A percentile compares a stretch with the other conserved stretches of the same genome.
Evolutionary conservation across 1,284 basidiomycete species (phyloP).

Genomic region (Bondarzewia mesenterica): DNA sequence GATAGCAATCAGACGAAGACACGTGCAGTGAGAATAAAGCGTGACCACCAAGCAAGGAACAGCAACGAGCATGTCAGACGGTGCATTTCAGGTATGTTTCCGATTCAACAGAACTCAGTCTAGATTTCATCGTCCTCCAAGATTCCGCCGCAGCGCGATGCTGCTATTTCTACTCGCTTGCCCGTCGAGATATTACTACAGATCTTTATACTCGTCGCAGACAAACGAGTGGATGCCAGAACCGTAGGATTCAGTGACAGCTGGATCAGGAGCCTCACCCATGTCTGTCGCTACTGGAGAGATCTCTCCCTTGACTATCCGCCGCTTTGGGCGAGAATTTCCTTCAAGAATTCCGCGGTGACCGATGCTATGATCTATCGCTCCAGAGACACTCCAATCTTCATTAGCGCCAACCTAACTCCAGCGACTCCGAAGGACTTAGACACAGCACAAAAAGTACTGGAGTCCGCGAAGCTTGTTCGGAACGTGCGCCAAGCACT

Average conservation of each 20-base stretch:
- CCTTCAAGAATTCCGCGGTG: constrained; percentile 7
- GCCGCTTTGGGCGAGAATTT: constrained; percentile 11
- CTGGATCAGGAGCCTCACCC: constrained; percentile 7
- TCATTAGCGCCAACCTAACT: constrained; percentile 10
- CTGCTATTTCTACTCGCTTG: neutral
- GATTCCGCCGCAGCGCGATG: neutral
- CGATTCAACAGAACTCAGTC: no score
- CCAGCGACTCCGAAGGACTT: constrained; percentile 3
- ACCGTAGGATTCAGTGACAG: constrained; percentile 4
- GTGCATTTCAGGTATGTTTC: no score
- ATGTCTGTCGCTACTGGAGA: constrained; percentile 20
- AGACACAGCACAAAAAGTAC: constrained; percentile 1
- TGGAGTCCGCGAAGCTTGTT: constrained; percentile 3
- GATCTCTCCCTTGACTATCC: constrained; percentile 13
- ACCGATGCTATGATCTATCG: constrained; percentile 11
- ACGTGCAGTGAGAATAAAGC: no score
- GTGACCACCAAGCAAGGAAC: no score
- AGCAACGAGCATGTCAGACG: no score
- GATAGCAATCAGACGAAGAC: no score
- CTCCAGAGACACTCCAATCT: constrained; percentile 9
- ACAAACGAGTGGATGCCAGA: constrained; percentile 11
- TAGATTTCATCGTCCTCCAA: no score
- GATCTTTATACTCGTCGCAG: constrained; percentile 12
- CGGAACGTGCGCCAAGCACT: constrained; percentile 10
- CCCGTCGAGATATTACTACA: constrained; percentile 10